Conservation (phyloP, 305 asterid species). For the Fraxinus latifolia region DNA sequence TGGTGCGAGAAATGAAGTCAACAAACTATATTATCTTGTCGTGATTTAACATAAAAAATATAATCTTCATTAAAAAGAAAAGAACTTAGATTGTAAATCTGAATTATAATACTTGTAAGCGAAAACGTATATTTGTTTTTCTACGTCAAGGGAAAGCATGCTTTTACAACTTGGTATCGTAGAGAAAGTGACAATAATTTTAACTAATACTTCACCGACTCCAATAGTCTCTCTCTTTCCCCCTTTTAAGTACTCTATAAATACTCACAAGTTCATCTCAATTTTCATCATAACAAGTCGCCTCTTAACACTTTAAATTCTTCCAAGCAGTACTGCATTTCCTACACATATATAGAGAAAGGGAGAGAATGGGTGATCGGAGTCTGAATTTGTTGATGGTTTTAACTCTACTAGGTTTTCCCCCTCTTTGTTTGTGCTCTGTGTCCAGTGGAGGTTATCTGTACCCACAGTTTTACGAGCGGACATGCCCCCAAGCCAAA, state of each 20-base stretch:
- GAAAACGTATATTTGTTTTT: neutral
- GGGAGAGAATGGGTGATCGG: slow-evolving; percentile 35
- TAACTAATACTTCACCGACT: slow-evolving; percentile 50
- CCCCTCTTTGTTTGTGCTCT: slow-evolving; percentile 54
- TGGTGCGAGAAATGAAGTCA: no score
- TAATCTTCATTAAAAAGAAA: neutral
- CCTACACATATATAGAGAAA: neutral
- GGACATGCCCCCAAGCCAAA: slow-evolving; percentile 63
- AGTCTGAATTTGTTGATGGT: slow-evolving; percentile 37
- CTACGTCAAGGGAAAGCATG: neutral
- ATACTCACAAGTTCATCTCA: slow-evolving; percentile 26
- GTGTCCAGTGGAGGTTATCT: slow-evolving; percentile 47
- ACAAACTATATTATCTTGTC: neutral
- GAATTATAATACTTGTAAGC: neutral
- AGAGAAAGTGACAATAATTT: slow-evolving; percentile 32
- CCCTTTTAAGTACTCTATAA: slow-evolving; percentile 31
- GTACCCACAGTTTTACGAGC: slow-evolving; percentile 73
- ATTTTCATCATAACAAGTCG: slow-evolving; percentile 29
- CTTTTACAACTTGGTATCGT: slow-evolving; percentile 15
- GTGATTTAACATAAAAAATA: neutral
- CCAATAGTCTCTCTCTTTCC: slow-evolving; percentile 13
- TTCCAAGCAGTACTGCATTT: neutral
- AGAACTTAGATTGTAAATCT: neutral
- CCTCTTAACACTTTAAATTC: neutral
- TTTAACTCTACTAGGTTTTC: slow-evolving; percentile 41